Base-by-base conservation (phyloP, 2,329 filamentous ascomycete species). In the Capronia americana region DNA sequence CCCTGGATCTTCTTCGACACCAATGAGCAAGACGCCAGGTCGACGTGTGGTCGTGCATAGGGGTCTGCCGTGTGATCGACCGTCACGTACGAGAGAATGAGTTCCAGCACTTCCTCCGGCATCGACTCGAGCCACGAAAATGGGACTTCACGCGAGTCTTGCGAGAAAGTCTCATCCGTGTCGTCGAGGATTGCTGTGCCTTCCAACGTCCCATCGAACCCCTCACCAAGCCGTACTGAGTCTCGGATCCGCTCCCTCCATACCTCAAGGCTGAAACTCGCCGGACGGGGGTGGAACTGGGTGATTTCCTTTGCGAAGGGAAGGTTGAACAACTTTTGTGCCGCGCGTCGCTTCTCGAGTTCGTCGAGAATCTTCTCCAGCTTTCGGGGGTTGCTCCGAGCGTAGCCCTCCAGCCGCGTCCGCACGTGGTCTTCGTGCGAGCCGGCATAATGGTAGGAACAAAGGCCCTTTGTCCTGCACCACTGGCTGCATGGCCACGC, bases 21-120 rank as follows among this genome's bases (percentile, higher is more conserved):
- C 69, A 92, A 79, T 44, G 94, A 83, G 69, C 92, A 85, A 20
- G 90, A 87, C 81, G 93, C 89, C 66, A 94, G 82, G 75, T 94
- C 91, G 64, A 90, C 85, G 75, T 94, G 94, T 70, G 92, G 89
- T 46, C 89, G 87, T 28, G 90, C 88, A 72, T 92, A 85, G 62
- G 90, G 90, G 76, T 92, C 91, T n/a, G 88, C 87, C 5, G 85
- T 91, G 12, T 92, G 84, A 77, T 94, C 91, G 64, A 91, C 80
- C 32, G 90, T 88, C 61, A 94, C 83, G 58, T 91, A 84, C 69
- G 90, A 89, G 74, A 94, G 90, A 69, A 94, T 92, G 74, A 87
- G 81, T 73, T 87, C 91, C 92, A 75, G 69, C 24, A 76, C 73
- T 64, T 76, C 74, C 38, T 70, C 68, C 1, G 74, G 74, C 61